Evolutionary conservation across 805 yeast genomes (phyloP).

Genomic region (Brettanomyces anomalus): DNA sequence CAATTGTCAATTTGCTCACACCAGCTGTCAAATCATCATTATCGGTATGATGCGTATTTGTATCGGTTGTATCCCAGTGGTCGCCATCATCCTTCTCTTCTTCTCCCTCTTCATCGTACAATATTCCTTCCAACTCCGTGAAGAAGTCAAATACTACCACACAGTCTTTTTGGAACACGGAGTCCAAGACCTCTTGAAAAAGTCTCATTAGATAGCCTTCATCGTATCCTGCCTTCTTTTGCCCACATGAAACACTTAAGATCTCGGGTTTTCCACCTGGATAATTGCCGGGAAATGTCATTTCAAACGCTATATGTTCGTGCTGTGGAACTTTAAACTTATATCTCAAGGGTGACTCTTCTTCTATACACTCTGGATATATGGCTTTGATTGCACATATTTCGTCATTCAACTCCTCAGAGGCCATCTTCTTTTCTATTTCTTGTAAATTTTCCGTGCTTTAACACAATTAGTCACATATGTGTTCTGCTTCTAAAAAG

Average conservation of each 20-base stretch:
- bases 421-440: slow-evolving; percentile 2
- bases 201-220: slow-evolving; percentile 38
- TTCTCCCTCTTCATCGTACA: slow-evolving; percentile 28
- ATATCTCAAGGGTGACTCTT: slow-evolving; percentile 30
- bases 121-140: slow-evolving; percentile 51
- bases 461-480: too few species aligned
- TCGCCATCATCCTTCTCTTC: slow-evolving; percentile 15
- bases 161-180: slow-evolving; percentile 46
- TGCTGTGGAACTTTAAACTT: slow-evolving; percentile 54
- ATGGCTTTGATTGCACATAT: slow-evolving; percentile 80
- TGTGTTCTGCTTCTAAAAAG: not conserved
- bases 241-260: slow-evolving; percentile 37
- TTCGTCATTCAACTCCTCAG: slow-evolving; percentile 59
- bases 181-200: slow-evolving; percentile 43
- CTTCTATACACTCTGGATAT: slow-evolving; percentile 54
- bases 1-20: not conserved
- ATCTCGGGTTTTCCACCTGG: slow-evolving; percentile 60
- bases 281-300: slow-evolving; percentile 64
- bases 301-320: slow-evolving; percentile 47
- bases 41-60: not conserved
- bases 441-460: slow-evolving; percentile 6
- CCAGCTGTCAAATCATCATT: slow-evolving; percentile 2
- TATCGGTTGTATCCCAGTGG: slow-evolving; percentile 13
- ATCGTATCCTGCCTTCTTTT: slow-evolving; percentile 23
- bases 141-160: slow-evolving; percentile 79